These are phyloP conservation scores for Phylloporus scabripes DNA, from an alignment of 768 basidiomycete species.

Conservation along the genomic window DNA sequence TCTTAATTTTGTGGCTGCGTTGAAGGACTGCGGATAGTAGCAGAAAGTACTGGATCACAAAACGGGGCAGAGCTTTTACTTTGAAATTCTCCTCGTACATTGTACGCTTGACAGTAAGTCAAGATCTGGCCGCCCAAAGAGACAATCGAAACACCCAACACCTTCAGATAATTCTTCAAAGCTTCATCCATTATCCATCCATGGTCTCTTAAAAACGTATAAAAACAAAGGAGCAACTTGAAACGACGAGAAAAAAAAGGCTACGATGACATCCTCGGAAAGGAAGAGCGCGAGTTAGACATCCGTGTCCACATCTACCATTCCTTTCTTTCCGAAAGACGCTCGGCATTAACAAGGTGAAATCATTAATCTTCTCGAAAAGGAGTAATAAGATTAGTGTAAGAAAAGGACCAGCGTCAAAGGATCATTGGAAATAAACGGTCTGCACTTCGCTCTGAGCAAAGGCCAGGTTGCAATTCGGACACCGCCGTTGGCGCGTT, in stretches of 20 bases:
- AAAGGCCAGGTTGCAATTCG: constrained; percentile 79
- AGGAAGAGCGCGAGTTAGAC: background rate
- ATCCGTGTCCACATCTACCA: background rate
- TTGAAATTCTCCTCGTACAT: too few species aligned
- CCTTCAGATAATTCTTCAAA: too few species aligned
- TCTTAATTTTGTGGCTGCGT: too few species aligned
- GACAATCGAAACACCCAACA: too few species aligned
- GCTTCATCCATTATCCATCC: background rate
- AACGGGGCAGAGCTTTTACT: too few species aligned
- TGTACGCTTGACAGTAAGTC: too few species aligned
- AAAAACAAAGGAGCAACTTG: background rate
- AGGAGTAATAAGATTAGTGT: background rate
- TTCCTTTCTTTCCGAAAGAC: background rate
- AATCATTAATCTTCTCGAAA: background rate
- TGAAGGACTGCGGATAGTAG: too few species aligned
- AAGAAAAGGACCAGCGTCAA: background rate
- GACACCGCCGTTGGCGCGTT: constrained; percentile 91
- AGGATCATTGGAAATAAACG: constrained; percentile 49
- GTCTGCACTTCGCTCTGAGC: constrained; percentile 77
- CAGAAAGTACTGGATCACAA: too few species aligned
- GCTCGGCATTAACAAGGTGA: background rate
- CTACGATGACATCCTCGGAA: background rate
- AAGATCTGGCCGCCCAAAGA: too few species aligned
- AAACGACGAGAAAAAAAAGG: background rate
- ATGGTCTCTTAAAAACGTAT: background rate